Evolutionary conservation across 2,329 filamentous ascomycete genomes (phyloP).

Genomic region (Xylariaceae sp.): DNA sequence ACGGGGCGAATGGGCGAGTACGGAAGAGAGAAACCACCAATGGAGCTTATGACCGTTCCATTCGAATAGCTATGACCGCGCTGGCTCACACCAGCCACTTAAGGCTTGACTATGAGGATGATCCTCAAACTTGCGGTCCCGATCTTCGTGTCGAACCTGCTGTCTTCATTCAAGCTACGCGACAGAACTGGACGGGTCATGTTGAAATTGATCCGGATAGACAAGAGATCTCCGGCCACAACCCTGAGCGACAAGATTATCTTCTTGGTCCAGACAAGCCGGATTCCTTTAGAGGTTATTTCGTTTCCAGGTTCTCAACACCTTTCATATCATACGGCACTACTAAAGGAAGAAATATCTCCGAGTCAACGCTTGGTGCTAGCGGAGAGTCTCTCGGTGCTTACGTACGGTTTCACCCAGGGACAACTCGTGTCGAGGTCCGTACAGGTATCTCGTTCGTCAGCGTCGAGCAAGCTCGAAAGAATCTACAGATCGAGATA

Average conservation of each 20-base stretch:
- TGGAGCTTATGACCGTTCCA: constrained; percentile 18
- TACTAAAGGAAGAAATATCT: constrained; percentile 28
- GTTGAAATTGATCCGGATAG: constrained; percentile 36
- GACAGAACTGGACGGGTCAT: constrained; percentile 45
- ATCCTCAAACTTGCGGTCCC: not conserved
- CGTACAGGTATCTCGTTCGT: constrained; percentile 46
- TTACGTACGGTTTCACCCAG: constrained; percentile 38
- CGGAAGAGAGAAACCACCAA: constrained; percentile 22
- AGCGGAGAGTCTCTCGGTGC: constrained; percentile 36
- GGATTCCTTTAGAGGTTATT: constrained; percentile 42
- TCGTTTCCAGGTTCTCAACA: constrained; percentile 45
- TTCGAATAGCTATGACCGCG: constrained; percentile 39
- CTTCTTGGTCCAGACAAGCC: constrained; percentile 42
- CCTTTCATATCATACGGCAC: constrained; percentile 39
- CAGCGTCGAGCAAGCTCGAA: constrained; percentile 45
- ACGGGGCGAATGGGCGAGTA: constrained; percentile 41
- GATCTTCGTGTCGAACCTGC: constrained; percentile 29
- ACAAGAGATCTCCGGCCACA: constrained; percentile 42
- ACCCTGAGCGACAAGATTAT: constrained; percentile 46
- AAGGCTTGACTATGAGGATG: constrained; percentile 37
- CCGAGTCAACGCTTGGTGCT: constrained; percentile 19
- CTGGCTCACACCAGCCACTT: constrained; percentile 42
- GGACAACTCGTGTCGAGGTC: constrained; percentile 38
- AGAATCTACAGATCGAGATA: constrained; percentile 43
- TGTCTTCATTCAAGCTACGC: constrained; percentile 43